A percentile compares a stretch with the other conserved stretches of the same genome.
Evolutionary conservation across 352 stramenopile species (phyloP).

Genomic region (Phytophthora tentaculata): DNA sequence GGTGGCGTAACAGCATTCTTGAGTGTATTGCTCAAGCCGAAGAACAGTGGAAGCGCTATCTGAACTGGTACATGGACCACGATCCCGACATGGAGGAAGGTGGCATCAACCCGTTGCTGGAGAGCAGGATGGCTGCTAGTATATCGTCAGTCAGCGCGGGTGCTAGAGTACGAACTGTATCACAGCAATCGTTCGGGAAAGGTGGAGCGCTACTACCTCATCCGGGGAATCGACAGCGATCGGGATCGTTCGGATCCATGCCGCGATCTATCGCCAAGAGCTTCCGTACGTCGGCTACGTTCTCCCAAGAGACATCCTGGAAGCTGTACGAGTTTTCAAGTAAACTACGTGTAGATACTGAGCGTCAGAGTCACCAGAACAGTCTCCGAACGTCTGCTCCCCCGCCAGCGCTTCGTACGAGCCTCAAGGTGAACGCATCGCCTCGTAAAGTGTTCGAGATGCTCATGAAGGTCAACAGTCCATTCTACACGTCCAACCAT

Average conservation of each 20-base stretch:
- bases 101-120: slow-evolving; percentile 20
- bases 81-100: slow-evolving; percentile 55
- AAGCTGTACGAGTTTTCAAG: slow-evolving; percentile 77
- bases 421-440: slow-evolving; percentile 70
- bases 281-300: slow-evolving; percentile 78
- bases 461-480: slow-evolving; percentile 72
- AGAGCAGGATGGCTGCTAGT: slow-evolving; percentile 16
- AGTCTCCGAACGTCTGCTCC: slow-evolving; percentile 37
- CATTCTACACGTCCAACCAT: slow-evolving; percentile 78
- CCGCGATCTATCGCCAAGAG: slow-evolving; percentile 82
- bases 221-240: slow-evolving; percentile 37
- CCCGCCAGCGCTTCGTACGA: slow-evolving; percentile 73
- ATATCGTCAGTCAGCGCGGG: slow-evolving; percentile 1
- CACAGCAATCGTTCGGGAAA: slow-evolving; percentile 28
- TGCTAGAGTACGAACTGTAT: slow-evolving; percentile 18
- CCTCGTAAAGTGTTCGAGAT: slow-evolving; percentile 79
- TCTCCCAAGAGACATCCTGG: slow-evolving; percentile 81
- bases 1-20: slow-evolving; percentile 87
- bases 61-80: slow-evolving; percentile 89
- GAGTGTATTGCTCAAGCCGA: slow-evolving; percentile 87
- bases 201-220: slow-evolving; percentile 16
- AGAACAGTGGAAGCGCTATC: slow-evolving; percentile 86
- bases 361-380: slow-evolving; percentile 54
- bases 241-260: slow-evolving; percentile 73
- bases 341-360: slow-evolving; percentile 74